phyloP scores from a whole-genome alignment of 257 asterid species.

The Nicotiana attenuata region DNA sequence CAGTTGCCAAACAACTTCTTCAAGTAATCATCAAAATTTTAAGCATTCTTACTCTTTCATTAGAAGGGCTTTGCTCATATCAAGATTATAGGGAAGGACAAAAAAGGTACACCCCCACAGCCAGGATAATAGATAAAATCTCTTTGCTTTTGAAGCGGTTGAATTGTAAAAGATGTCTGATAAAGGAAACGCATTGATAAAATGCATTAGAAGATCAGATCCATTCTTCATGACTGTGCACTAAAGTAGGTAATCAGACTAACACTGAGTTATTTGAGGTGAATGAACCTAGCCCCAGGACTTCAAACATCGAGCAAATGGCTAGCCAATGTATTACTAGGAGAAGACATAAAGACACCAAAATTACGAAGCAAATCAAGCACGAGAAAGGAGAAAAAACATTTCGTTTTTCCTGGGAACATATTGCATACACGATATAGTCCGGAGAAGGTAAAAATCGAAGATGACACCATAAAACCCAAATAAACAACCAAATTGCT shows the following conservation, averaged over 20 bases:
- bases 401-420: background rate
- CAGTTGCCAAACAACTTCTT: background rate
- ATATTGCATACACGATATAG: background rate
- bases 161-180: background rate
- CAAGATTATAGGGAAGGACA: background rate
- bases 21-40: background rate
- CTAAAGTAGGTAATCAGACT: background rate
- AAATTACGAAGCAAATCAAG: background rate
- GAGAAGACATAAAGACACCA: background rate
- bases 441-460: background rate
- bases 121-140: background rate
- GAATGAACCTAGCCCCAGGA: background rate
- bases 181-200: background rate
- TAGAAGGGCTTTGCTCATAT: background rate
- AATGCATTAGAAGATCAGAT: background rate
- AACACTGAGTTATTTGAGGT: background rate
- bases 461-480: background rate
- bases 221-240: background rate
- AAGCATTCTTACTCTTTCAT: background rate
- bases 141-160: background rate
- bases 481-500: conserved; percentile 13
- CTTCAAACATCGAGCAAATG: conserved; percentile 6
- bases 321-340: background rate
- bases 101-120: background rate
- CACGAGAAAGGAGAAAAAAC: background rate